A percentile compares a stretch with the other conserved stretches of the same genome.
Evolutionary conservation across 805 yeast species (phyloP).

Genomic region (Zygotorulaspora florentina): DNA sequence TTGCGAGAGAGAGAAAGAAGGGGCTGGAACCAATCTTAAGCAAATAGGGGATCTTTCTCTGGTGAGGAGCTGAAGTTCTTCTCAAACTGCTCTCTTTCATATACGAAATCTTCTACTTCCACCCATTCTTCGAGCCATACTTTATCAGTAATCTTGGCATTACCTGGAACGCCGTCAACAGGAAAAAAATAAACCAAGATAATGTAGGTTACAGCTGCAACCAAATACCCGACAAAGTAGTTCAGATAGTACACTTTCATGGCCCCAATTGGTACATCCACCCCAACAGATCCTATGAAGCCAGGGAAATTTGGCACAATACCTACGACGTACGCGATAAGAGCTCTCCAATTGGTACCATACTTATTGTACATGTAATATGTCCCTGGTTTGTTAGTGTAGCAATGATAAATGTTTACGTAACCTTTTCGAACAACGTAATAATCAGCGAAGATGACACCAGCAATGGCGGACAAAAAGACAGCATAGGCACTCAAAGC

Average conservation of each 20-base stretch:
- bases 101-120: slow-evolving; percentile 61
- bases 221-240: slow-evolving; percentile 70
- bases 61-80: slow-evolving; percentile 1
- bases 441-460: slow-evolving; percentile 67
- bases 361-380: slow-evolving; percentile 55
- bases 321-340: slow-evolving; percentile 73
- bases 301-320: slow-evolving; percentile 83
- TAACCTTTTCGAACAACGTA: slow-evolving; percentile 69
- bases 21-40: not conserved
- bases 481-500: slow-evolving; percentile 78
- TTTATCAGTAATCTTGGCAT: slow-evolving; percentile 38
- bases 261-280: slow-evolving; percentile 78
- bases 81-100: slow-evolving; percentile 25
- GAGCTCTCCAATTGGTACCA: slow-evolving; percentile 84
- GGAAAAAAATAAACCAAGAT: slow-evolving; percentile 52
- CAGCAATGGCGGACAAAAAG: slow-evolving; percentile 79
- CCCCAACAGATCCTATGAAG: slow-evolving; percentile 76
- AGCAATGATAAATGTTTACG: slow-evolving; percentile 60
- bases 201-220: slow-evolving; percentile 54
- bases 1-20: too few relatives aligned
- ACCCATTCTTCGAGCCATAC: slow-evolving; percentile 58
- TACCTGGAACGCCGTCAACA: slow-evolving; percentile 42
- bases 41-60: slow-evolving; percentile 2
- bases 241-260: slow-evolving; percentile 65
- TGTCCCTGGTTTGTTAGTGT: slow-evolving; percentile 42